Percentiles rank a stretch among this genome's conserved stretches.
Conservation (phyloP, 176 grass and related monocot species). For the Zizania latifolia region DNA sequence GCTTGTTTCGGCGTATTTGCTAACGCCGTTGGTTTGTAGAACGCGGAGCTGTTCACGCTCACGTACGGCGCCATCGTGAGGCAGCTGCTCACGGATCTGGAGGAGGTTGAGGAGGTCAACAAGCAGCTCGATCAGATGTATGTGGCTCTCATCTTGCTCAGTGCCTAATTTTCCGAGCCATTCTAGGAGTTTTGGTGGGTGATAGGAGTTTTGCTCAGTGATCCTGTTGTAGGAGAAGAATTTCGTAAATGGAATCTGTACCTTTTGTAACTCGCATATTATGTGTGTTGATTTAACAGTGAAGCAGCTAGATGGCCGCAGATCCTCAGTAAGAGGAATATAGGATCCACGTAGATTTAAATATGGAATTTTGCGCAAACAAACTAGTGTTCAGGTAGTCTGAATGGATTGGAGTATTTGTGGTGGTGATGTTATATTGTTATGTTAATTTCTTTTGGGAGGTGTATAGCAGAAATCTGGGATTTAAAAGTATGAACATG, state of each 20-base stretch:
- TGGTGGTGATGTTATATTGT: background rate
- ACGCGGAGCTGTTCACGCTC: slow-evolving; percentile 97
- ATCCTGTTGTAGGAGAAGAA: background rate
- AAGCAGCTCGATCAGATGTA: slow-evolving; percentile 99
- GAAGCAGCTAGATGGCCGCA: background rate
- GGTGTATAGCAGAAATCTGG: background rate
- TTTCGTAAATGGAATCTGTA: background rate
- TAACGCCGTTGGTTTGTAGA: slow-evolving; percentile 38
- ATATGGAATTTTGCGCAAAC: background rate
- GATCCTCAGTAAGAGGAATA: background rate
- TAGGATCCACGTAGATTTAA: background rate
- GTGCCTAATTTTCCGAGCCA: no score
- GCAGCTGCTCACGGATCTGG: slow-evolving; percentile 96
- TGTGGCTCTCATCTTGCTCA: background rate
- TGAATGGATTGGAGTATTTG: background rate
- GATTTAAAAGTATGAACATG: background rate
- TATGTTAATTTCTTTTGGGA: background rate
- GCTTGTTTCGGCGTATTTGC: background rate
- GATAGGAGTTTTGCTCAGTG: background rate
- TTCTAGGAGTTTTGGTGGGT: background rate
- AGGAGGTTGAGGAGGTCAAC: slow-evolving; percentile 99
- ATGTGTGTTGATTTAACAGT: background rate
- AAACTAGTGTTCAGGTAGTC: background rate
- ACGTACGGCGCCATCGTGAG: slow-evolving; percentile 95
- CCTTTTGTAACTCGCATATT: background rate